Base-by-base conservation (phyloP, 768 basidiomycete genomes). In the Peribolospora baueri region DNA sequence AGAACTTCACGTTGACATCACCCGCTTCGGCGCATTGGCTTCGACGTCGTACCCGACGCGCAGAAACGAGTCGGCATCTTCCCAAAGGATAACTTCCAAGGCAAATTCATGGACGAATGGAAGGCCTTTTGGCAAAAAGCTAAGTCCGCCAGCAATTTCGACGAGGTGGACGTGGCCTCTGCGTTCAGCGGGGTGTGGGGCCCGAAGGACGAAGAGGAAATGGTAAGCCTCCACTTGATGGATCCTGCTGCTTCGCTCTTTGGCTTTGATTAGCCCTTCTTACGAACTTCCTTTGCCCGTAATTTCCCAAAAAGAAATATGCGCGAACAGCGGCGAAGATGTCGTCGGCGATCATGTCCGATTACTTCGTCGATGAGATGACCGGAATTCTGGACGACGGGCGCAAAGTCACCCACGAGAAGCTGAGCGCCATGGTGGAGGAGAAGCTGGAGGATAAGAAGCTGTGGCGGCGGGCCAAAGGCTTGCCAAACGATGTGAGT, bases 341-440 rank as follows among this genome's bases (percentile, higher is more conserved):
- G 50, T 88, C 85, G 0, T 84, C 84, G 13, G 87, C 86, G 0
- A 71, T 95, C 10, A 75, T 97, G 58, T 74, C 77, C 54, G 25
- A 25, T 25, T 74, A 88, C 66, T 82, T 95, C 48, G 81, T 83
- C 36, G 74, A 80, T 43, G 90, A 82, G 67, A 73, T 97, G 61
- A 85, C 90, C 67, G 76, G 78, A 3, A 88, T 93, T 64, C 73
- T 97, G 42, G 91, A 98, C 68, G 78, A 80, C 61, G 87, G 88
- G 65, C 78, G 83, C 46, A 85, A 84, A 66, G 81, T 93, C 40
- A 75, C 84, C 0, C 91, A 98, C 63, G 85, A 88, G 60, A 73
- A 77, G 62, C 76, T 95, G 46, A 77, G 85, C 5, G 75, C 78
- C 42, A 79, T 86, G 66, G 81, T 95, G 50, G 91, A 98, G 68